Evolutionary conservation across 768 basidiomycete genomes (phyloP), one percentile per base, ranked within the genome.

Genomic region (Panaeolus cyanescens): DNA sequence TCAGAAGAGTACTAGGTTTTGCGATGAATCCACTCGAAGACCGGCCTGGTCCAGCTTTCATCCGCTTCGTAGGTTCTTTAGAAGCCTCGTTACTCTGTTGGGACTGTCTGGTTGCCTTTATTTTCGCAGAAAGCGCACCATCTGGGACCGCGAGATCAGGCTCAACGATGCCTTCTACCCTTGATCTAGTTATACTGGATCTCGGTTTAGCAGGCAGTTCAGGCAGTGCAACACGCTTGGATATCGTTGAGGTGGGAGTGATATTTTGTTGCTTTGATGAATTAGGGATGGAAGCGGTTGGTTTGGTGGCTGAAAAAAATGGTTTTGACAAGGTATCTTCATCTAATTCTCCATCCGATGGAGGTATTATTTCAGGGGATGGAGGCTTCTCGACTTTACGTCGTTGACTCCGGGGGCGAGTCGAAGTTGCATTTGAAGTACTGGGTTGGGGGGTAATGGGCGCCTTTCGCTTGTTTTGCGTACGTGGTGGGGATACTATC

Each of bases 1-100:
- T 85, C 57, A 88, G 73, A 12, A 88, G 71, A 15, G 88, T 87
- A 60, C 81, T 85, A 31, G 75, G 78, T 53, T 72, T 79, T 59
- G 75, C 80, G 54, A 70, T 54, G 32, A 83, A 60, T 7, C 82
- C 80, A 25, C 74, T 65, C 12, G 86, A 85, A 4, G 82, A 81
- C 31, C 80, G 80, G 30, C 82, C 81, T 25, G 83, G 82, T n/a
- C 83, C 84, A 34, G 84, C 79, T 61, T 77, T 81, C 30, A 68
- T 58, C 50, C 69, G 68, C 25, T 59, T 70, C 39, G 53, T 50
- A 31, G 64, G 56, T 37, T 59, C 50, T 17, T 28, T 25, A 22
- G 62, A 40, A 37, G 55, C 30, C 30, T 59, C 59, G 56, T 19
- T 19, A 30, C 20, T 8, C 13, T 50, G 8, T 28, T 25, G 25